A percentile compares a stretch with the other conserved stretches of the same genome.
phyloP scores from a whole-genome alignment of 1,284 basidiomycete species.

The Ustilago trichophora region DNA sequence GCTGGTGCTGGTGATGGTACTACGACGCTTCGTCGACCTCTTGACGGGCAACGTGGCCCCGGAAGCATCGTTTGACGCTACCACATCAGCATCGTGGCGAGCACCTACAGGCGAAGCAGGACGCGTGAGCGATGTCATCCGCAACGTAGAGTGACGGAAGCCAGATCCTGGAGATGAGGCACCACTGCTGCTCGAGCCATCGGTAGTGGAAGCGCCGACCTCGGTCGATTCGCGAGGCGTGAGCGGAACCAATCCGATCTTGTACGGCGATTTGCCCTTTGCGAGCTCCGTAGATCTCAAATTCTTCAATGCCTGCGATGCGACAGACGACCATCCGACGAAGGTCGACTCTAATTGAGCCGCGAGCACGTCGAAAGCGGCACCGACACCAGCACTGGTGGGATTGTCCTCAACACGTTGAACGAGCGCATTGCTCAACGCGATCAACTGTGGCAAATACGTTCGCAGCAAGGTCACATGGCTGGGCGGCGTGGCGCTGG shows the following conservation, averaged over 20 bases:
- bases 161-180: conserved; percentile 19
- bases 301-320: conserved; percentile 17
- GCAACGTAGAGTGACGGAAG: conserved; percentile 8
- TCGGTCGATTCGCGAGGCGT: conserved; percentile 29
- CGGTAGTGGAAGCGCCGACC: conserved; percentile 25
- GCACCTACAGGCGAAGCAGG: conserved; percentile 19
- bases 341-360: conserved; percentile 60
- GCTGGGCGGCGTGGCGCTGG: conserved; percentile 18
- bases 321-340: conserved; percentile 54
- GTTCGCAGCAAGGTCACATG: conserved; percentile 54
- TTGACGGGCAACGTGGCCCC: conserved; percentile 10
- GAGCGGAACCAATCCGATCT: conserved; percentile 52
- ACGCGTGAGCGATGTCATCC: conserved; percentile 37
- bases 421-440: conserved; percentile 57
- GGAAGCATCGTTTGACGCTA: not conserved
- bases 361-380: conserved; percentile 49
- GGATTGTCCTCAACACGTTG: conserved; percentile 61
- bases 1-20: conserved; percentile 34
- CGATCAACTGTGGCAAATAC: conserved; percentile 60
- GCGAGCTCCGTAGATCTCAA: conserved; percentile 45
- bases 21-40: conserved; percentile 28
- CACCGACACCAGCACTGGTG: conserved; percentile 60
- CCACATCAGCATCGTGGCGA: not conserved
- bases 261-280: conserved; percentile 51
- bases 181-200: conserved; percentile 13